Evolutionary conservation across 495 filamentous ascomycete species (phyloP).

Genomic region (Physcia stellaris): DNA sequence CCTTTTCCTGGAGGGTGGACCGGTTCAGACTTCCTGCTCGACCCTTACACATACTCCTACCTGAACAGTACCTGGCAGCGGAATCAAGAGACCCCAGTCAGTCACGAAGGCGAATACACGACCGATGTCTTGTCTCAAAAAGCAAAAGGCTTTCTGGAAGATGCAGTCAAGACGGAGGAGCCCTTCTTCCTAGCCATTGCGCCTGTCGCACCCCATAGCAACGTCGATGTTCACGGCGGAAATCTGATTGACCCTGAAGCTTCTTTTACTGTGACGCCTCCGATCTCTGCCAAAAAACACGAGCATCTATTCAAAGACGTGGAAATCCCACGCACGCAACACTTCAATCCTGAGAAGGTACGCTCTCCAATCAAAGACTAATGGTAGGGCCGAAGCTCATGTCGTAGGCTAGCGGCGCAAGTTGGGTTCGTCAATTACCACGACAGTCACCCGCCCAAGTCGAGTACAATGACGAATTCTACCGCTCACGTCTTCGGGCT

Average conservation of each 20-base stretch:
- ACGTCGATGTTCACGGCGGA: constrained; percentile 25
- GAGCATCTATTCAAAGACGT: constrained; percentile 25
- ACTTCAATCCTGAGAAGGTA: constrained; percentile 22
- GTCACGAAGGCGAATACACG: constrained; percentile 42
- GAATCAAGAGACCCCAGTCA: constrained; percentile 43
- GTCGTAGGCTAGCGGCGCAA: constrained; percentile 35
- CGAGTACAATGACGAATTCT: constrained; percentile 55
- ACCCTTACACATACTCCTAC: constrained; percentile 61
- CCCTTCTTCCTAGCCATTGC: constrained; percentile 60
- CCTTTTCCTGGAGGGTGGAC: constrained; percentile 41
- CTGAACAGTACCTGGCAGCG: constrained; percentile 53
- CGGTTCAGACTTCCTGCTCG: constrained; percentile 52
- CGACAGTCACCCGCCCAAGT: constrained; percentile 39
- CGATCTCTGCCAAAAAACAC: constrained; percentile 19
- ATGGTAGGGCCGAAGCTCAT: not conserved
- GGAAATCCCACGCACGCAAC: constrained; percentile 23
- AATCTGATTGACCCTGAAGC: not conserved
- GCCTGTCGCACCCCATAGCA: constrained; percentile 53
- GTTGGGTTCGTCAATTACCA: constrained; percentile 44
- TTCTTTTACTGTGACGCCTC: not conserved
- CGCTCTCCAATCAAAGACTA: too few species aligned
- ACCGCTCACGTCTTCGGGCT: constrained; percentile 46
- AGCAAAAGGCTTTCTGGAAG: constrained; percentile 48
- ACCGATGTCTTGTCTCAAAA: constrained; percentile 51
- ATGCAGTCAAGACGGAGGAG: constrained; percentile 33